Evolutionary conservation across 441 rosid species (phyloP).

Genomic region (Aleurites moluccanus): DNA sequence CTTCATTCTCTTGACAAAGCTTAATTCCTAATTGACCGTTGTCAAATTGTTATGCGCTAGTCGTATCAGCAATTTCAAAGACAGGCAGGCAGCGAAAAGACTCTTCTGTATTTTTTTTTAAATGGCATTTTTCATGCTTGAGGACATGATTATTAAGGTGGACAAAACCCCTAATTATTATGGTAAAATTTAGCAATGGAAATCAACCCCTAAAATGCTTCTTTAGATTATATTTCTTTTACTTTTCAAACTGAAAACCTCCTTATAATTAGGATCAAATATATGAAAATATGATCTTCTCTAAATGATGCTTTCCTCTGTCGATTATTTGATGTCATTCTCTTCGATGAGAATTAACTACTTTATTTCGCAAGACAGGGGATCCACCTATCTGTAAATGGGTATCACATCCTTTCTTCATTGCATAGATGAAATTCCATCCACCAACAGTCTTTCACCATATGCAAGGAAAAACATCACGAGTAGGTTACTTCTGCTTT

Average conservation of each 20-base stretch:
- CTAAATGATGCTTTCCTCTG: constrained; percentile 57
- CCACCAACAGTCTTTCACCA: constrained; percentile 72
- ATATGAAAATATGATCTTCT: constrained; percentile 76
- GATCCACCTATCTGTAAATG: constrained; percentile 51
- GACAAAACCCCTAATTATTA: too few relatives aligned
- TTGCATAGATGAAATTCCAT: constrained; percentile 56
- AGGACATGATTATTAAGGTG: too few relatives aligned
- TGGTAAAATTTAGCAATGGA: background rate
- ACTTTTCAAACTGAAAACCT: background rate
- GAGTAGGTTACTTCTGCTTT: too few relatives aligned
- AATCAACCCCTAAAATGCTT: background rate
- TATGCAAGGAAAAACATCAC: background rate
- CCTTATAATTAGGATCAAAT: constrained; percentile 34
- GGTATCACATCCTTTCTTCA: constrained; percentile 63
- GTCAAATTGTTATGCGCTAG: too few relatives aligned
- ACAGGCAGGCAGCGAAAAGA: background rate
- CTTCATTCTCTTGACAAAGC: too few relatives aligned
- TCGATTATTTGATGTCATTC: constrained; percentile 45
- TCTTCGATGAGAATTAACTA: constrained; percentile 53
- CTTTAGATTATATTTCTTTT: background rate
- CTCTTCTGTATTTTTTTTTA: too few relatives aligned
- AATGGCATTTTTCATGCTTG: too few relatives aligned
- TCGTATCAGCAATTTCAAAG: too few relatives aligned
- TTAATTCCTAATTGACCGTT: too few relatives aligned
- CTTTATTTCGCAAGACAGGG: constrained; percentile 38